Percentiles rank a stretch among this genome's conserved stretches.
phyloP scores from a whole-genome alignment of 352 stramenopile species.

The Phytopythium mirpurense region DNA sequence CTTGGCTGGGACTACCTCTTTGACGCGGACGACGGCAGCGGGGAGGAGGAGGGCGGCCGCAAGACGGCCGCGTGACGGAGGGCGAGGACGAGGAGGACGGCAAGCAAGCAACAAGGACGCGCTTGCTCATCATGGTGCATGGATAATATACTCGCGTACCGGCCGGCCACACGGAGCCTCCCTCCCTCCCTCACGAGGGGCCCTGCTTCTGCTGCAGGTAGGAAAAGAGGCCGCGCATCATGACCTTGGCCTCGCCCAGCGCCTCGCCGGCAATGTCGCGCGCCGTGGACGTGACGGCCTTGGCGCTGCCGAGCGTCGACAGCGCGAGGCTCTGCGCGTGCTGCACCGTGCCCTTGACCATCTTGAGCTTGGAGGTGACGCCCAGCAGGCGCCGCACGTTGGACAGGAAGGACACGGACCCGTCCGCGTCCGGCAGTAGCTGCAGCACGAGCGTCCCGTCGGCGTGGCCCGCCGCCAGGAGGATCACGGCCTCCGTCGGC shows the following conservation, averaged over 20 bases:
- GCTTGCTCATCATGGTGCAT: too few species aligned
- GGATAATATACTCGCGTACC: too few species aligned
- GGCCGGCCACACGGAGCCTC: too few species aligned
- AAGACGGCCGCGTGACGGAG: too few species aligned
- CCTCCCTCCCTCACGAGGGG: background rate
- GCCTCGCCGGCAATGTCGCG: slow-evolving; percentile 83
- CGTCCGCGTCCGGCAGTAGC: slow-evolving; percentile 75
- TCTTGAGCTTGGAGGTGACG: slow-evolving; percentile 80
- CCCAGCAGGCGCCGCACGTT: slow-evolving; percentile 70
- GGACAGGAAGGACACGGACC: slow-evolving; percentile 66
- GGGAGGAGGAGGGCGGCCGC: too few species aligned
- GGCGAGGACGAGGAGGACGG: too few species aligned
- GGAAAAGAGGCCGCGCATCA: slow-evolving; percentile 68
- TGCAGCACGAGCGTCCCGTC: slow-evolving; percentile 77
- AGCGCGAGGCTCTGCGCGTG: slow-evolving; percentile 83
- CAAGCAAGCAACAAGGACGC: too few species aligned
- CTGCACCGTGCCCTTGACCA: slow-evolving; percentile 84
- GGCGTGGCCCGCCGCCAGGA: slow-evolving; percentile 58
- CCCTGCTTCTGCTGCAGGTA: slow-evolving; percentile 45
- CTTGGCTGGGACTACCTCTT: slow-evolving; percentile 64
- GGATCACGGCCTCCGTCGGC: slow-evolving; percentile 71
- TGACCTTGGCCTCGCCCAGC: slow-evolving; percentile 77
- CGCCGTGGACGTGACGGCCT: slow-evolving; percentile 77
- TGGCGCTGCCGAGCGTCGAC: slow-evolving; percentile 77
- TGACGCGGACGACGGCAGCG: slow-evolving; percentile 21